Evolutionary conservation across 768 basidiomycete species (phyloP).

Genomic region (Chalciporus sphaerocephalus): DNA sequence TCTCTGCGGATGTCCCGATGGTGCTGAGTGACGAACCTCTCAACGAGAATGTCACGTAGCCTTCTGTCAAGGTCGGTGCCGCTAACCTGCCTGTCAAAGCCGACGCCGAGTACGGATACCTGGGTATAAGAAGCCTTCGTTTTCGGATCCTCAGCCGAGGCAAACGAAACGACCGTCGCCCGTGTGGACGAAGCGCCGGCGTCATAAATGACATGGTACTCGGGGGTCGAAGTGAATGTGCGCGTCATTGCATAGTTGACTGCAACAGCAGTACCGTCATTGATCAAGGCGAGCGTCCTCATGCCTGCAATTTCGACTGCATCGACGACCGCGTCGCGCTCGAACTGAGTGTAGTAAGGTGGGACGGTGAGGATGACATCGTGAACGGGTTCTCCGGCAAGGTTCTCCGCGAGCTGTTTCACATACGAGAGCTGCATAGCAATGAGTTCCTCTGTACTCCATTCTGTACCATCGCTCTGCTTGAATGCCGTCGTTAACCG

Average conservation of each 20-base stretch:
- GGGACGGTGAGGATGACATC: constrained; percentile 91
- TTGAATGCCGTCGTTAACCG: constrained; percentile 60
- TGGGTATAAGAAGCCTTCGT: constrained; percentile 54
- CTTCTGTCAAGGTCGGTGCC: constrained; percentile 85
- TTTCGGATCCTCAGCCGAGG: constrained; percentile 44
- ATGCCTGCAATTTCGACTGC: constrained; percentile 91
- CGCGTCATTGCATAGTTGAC: constrained; percentile 98
- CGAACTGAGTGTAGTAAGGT: constrained; percentile 82
- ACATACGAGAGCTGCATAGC: constrained; percentile 94
- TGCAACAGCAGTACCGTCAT: constrained; percentile 93
- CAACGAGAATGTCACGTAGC: constrained; percentile 74
- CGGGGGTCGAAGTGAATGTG: constrained; percentile 63
- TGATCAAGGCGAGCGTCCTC: constrained; percentile 75
- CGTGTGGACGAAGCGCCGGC: constrained; percentile 82
- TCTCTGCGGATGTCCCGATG: constrained; percentile 66
- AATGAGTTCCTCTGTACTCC: constrained; percentile 84
- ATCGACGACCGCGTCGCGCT: constrained; percentile 88
- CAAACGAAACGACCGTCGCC: constrained; percentile 74
- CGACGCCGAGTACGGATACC: constrained; percentile 75
- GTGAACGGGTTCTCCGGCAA: constrained; percentile 69
- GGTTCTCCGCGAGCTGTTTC: constrained; percentile 77
- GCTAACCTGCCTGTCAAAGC: constrained; percentile 70
- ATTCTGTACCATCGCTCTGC: constrained; percentile 61
- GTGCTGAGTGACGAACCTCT: constrained; percentile 69
- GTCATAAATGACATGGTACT: constrained; percentile 91